Conservation (phyloP, 2,329 filamentous ascomycete species). For the Aphanoascus verrucosus region DNA sequence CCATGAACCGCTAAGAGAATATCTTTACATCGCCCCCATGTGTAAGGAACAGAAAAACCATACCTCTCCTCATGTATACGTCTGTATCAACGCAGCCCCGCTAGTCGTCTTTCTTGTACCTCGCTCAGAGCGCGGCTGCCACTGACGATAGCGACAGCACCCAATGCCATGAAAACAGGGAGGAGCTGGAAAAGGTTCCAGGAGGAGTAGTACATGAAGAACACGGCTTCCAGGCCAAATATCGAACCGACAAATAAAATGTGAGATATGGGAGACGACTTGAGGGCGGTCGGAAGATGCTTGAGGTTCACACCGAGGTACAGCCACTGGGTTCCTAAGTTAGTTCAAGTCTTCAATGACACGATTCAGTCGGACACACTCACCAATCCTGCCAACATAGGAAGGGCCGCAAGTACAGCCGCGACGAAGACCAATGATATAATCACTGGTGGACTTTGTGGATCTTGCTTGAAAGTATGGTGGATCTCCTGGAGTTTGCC, state of each 20-base stretch:
- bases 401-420: constrained; percentile 62
- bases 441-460: constrained; percentile 67
- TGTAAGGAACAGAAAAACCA: neutral
- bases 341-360: neutral
- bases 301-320: constrained; percentile 70
- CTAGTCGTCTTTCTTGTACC: constrained; percentile 77
- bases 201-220: constrained; percentile 84
- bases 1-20: neutral
- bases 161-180: constrained; percentile 58
- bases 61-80: neutral
- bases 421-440: constrained; percentile 68
- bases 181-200: constrained; percentile 90
- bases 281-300: constrained; percentile 65
- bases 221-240: constrained; percentile 75
- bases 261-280: constrained; percentile 69
- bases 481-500: constrained; percentile 74
- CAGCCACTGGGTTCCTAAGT: constrained; percentile 54
- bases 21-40: neutral
- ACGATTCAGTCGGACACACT: constrained; percentile 24
- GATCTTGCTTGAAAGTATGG: constrained; percentile 76
- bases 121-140: constrained; percentile 84
- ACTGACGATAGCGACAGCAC: constrained; percentile 66
- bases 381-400: constrained; percentile 60
- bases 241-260: constrained; percentile 77
- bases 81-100: constrained; percentile 50